Base-by-base conservation (phyloP, 78 protist genomes). In the Diacronema lutheri region DNA sequence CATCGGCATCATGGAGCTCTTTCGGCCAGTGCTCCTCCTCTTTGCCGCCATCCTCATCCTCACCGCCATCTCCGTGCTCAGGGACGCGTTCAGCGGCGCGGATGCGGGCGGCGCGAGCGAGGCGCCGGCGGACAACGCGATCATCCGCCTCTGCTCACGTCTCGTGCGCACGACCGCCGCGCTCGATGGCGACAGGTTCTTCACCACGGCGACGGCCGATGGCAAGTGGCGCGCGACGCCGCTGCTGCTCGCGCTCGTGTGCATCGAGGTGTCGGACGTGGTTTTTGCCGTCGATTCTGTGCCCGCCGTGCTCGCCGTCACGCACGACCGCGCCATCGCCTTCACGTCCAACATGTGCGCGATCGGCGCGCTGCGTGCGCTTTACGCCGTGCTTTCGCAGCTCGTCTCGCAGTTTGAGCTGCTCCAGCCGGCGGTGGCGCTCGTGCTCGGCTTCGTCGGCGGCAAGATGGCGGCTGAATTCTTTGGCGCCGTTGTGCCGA, bases 251-350 rank as follows among this genome's bases (percentile, higher is more conserved):
- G 78, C 72, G 40, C 86, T 83, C 16, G 55, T 66, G 46, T 83
- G 86, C 21, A 41, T 83, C 55, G 86, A 64, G 77, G 25, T 83
- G 31, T 19, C 57, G 13, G 86, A 82, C 35, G 74, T 61, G 46
- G 16, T 83, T 31, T 83, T 83, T 9, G 86, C 86, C 14, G 77
- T 83, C 35, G 86, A 83, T 62, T 83, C 86, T 16, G 41, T 71
- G 55, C 79, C 79, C 29, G 79, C 79, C 7, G 79, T 71, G 37
- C 50, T 71, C 25, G 79, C 58, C 50, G 50, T 61, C 55, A 38
- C 76, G 26, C 4, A 14, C 33, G 81, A 50, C 41, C 44, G 64
- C 26, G 0, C 50, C 41, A 37, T 74, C 81, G 81, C 50, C 37
- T 74, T 33, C 62, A 31, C 81, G n/a, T 74, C 81, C 3, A 74